Base-by-base conservation (phyloP, 495 filamentous ascomycete species). In the Tuber calosporum region DNA sequence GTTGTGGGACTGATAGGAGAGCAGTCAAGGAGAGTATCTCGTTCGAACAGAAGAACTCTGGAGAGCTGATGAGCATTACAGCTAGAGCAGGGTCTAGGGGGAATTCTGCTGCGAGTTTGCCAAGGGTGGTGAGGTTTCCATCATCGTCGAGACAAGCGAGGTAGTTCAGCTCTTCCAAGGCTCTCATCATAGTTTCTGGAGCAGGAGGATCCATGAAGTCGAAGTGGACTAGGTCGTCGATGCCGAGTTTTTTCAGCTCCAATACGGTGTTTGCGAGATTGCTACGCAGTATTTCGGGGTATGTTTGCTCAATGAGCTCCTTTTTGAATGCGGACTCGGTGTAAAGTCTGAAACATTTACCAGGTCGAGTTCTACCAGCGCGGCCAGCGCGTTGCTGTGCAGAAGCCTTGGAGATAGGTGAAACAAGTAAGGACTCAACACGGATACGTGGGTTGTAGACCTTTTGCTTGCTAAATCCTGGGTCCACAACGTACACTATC, bases 391-490 rank as follows among this genome's bases (percentile, higher is more conserved):
- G 87, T 83, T 99, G 96, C 78, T 97, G 93, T 0, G 96, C 96
- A n/a, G 95, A 98, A 19, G 96, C 96, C 84, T 96, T 97, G 42
- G 94, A 97, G 71, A 98, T 98, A 6, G 96, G 92, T 19, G 96
- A 97, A 7, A 99, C 94, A 7, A 99, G 85, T 2, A 99, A 85
- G 0, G 96, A 98, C 83, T 99, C 96, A 58, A 98, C 94, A 81
- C 96, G 91, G 72, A 97, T 92, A 70, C 96, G 90, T 37, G 96
- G 94, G 81, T 98, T 97, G 87, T 98, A 99, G 75, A 99, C 93
- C 84, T 99, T 99, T 82, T 99, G 96, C 86, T 99, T 99, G 82
- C 92, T 96, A 84, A 99, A 99, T 34, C 96, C 96, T 9, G 96
- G 95, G 81, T 99, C 96, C 13, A 99, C 94, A 26, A 99, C 96